Evolutionary conservation across 257 asterid species (phyloP).

Genomic region (Solanum ahanhuiri): DNA sequence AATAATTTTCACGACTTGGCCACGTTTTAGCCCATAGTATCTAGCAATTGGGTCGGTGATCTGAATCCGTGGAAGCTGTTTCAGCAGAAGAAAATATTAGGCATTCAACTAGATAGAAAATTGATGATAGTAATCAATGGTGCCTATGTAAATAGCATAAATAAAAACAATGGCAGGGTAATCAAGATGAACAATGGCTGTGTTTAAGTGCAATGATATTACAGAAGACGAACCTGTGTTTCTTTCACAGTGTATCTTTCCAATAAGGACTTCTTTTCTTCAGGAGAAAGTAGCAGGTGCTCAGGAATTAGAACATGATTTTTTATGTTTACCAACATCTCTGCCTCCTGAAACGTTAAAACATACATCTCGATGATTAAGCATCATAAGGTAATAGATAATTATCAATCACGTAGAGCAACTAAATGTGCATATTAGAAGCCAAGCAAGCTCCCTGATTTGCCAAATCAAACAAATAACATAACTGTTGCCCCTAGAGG

Average conservation of each 20-base stretch:
- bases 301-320: conserved; percentile 79
- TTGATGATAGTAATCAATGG: neutral
- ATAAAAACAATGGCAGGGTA: neutral
- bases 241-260: conserved; percentile 92
- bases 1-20: conserved; percentile 76
- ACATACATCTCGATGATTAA: neutral
- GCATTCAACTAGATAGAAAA: neutral
- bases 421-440: neutral
- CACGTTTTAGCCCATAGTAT: conserved; percentile 70
- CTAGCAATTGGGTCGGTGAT: conserved; percentile 70
- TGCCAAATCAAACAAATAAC: neutral
- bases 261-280: conserved; percentile 74
- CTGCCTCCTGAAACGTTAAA: conserved; percentile 44
- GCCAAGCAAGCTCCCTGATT: neutral
- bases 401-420: neutral
- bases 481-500: neutral
- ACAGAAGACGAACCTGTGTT: conserved; percentile 54
- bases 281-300: conserved; percentile 65
- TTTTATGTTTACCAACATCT: conserved; percentile 71
- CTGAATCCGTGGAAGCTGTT: conserved; percentile 81
- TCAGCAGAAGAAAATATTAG: neutral
- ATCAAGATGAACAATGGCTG: neutral
- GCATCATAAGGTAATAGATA: neutral
- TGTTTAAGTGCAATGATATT: neutral
- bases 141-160: neutral